Percentiles rank a stretch among this genome's conserved stretches.
Conservation (phyloP, 164 flowering plant species). For the Stephania cephalantha region DNA sequence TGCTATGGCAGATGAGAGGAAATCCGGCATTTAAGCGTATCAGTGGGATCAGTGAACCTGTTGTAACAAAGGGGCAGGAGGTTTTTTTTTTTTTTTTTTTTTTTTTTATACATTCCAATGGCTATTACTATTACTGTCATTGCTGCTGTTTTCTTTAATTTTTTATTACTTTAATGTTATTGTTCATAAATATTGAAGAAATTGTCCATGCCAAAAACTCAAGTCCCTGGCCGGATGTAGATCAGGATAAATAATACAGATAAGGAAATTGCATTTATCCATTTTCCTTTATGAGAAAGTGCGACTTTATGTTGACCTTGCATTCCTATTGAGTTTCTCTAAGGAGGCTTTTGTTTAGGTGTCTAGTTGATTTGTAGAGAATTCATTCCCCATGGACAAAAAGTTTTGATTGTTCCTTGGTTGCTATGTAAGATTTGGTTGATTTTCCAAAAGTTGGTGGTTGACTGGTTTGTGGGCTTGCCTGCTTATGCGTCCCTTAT, state of each 20-base stretch:
- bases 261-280: neutral
- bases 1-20: slow-evolving; percentile 45
- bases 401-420: neutral
- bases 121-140: neutral
- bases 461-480: neutral
- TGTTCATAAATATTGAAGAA: too few relatives aligned
- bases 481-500: neutral
- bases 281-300: neutral
- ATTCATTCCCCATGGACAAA: too few relatives aligned
- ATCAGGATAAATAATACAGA: neutral
- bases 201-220: too few relatives aligned
- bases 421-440: neutral
- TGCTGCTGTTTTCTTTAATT: neutral
- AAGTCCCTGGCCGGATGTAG: neutral
- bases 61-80: slow-evolving; percentile 76
- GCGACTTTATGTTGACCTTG: neutral
- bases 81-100: slow-evolving; percentile 24
- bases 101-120: neutral
- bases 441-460: neutral
- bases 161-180: neutral
- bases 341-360: neutral
- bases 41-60: slow-evolving; percentile 75
- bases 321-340: too few relatives aligned
- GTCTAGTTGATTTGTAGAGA: neutral
- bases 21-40: slow-evolving; percentile 68